These are phyloP conservation scores for Globisporangium megalacanthum DNA, from an alignment of 352 stramenopile genomes.

Conservation along the genomic window DNA sequence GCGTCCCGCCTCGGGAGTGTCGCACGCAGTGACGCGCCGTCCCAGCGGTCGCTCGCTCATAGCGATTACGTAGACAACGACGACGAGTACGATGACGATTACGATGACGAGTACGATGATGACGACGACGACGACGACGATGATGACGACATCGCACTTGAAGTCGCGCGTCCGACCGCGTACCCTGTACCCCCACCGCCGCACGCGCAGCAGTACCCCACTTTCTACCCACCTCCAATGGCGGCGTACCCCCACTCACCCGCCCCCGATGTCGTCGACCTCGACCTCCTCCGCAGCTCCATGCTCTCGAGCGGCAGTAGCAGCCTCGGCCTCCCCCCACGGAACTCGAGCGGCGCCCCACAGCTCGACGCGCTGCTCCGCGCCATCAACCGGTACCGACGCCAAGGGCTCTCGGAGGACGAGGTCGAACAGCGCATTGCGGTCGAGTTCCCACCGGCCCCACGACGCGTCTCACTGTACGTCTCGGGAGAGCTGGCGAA, in stretches of 20 bases:
- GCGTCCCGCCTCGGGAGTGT: constrained; percentile 30
- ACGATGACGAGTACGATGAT: constrained; percentile 3
- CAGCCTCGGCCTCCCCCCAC: constrained; percentile 47
- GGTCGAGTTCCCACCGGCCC: constrained; percentile 50
- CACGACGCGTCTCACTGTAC: constrained; percentile 13
- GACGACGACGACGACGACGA: constrained; percentile 43
- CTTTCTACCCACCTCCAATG: no score
- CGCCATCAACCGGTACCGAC: constrained; percentile 59
- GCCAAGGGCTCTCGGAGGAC: constrained; percentile 47
- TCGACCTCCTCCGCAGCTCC: constrained; percentile 28
- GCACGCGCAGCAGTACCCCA: not conserved
- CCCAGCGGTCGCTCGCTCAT: constrained; percentile 6
- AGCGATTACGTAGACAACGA: constrained; percentile 17
- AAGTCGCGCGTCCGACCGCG: constrained; percentile 52
- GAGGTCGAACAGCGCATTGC: constrained; percentile 66
- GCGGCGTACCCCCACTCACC: not conserved
- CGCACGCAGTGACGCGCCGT: constrained; percentile 10
- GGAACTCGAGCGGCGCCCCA: constrained; percentile 51
- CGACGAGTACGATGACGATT: constrained; percentile 11
- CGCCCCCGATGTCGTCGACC: constrained; percentile 1
- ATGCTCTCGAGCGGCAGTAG: constrained; percentile 50
- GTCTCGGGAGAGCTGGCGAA: constrained; percentile 12
- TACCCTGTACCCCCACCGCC: not conserved
- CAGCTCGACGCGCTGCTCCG: constrained; percentile 55
- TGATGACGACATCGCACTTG: constrained; percentile 70